A percentile compares a stretch with the other conserved stretches of the same genome.
Conservation (phyloP, 2,329 filamentous ascomycete genomes). For the Monosporascus sp. region DNA sequence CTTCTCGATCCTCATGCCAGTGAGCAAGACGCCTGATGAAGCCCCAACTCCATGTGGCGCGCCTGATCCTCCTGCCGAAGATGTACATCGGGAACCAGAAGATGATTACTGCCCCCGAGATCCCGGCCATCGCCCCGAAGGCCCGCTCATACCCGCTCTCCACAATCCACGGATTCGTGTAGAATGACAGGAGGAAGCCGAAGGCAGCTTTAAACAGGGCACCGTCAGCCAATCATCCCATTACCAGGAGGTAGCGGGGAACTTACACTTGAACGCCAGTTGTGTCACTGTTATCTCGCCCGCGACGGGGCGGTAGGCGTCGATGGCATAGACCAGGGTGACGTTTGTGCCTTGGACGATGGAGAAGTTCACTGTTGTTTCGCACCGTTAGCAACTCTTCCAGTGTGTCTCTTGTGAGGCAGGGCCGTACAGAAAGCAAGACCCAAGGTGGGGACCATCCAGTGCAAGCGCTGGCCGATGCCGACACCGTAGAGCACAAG, state of each 20-base stretch:
- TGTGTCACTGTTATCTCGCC: conserved; percentile 50
- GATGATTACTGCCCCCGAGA: conserved; percentile 40
- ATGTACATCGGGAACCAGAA: conserved; percentile 46
- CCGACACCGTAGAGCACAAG: conserved; percentile 43
- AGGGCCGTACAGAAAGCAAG: conserved; percentile 42
- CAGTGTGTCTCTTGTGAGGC: background rate
- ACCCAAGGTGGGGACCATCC: conserved; percentile 51
- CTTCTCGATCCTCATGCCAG: conserved; percentile 49
- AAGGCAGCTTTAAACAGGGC: conserved; percentile 36
- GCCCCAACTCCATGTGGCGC: conserved; percentile 42
- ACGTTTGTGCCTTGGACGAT: conserved; percentile 52
- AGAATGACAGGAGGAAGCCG: conserved; percentile 54
- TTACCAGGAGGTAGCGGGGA: too few species aligned
- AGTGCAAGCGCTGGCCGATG: conserved; percentile 40
- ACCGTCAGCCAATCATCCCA: background rate
- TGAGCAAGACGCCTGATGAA: conserved; percentile 36
- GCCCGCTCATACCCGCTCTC: conserved; percentile 43
- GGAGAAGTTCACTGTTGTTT: conserved; percentile 43
- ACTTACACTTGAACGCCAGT: conserved; percentile 48
- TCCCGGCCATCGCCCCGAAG: conserved; percentile 53
- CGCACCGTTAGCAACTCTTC: background rate
- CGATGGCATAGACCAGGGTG: conserved; percentile 51
- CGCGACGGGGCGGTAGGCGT: conserved; percentile 51
- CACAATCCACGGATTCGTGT: conserved; percentile 54
- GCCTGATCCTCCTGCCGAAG: conserved; percentile 44